Evolutionary conservation across 176 grass and related monocot genomes (phyloP), one percentile per base, ranked within the genome.

Genomic region (Aechmea fasciata): DNA sequence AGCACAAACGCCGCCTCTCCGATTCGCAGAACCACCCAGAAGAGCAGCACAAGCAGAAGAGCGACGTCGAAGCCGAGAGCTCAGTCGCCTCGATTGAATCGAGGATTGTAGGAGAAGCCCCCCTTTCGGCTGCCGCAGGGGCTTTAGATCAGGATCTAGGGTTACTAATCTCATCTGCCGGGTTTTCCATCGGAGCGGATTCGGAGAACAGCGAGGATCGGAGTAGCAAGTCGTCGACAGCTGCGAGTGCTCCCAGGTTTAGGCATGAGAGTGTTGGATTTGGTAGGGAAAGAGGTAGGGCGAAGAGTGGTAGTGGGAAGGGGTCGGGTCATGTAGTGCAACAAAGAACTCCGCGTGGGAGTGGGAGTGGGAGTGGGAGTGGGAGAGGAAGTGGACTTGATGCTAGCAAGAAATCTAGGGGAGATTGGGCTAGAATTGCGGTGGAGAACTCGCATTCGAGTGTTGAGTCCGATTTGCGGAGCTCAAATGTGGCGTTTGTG

Each of bases 141-240:
- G 48, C 69, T 52, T 73, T 86, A 28, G 75, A 77, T 50, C 74
- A 70, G 50, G 74, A 69, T 15, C 85, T 83, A 49, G 67, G 76
- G 66, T 15, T 76, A 20, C 50, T 88, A 57, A 64, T 80, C 61
- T 55, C 67, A 3, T 69, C 77, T 78, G 9, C 67, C 22, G 79
- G 82, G 1, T 96, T 96, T 74, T 72, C 81, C 3, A 55, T 92
- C 11, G 92, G 87, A 24, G 68, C 84, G 0, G 85, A 96, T 29
- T 88, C 88, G n/a, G 78, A 82, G 48, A 81, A 82, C 68, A 83
- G 85, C 70, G 88, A 96, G 63, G 81, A 87, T 72, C n/a, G 77
- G 63, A 81, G 73, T 73, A 85, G 88, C 83, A 89, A 50, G 71
- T 83, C 81, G 14, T 92, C 88, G n/a, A 87, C 85, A 5, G 68